Base-by-base conservation (phyloP, 1,284 basidiomycete genomes). In the Vanrija humicola region DNA sequence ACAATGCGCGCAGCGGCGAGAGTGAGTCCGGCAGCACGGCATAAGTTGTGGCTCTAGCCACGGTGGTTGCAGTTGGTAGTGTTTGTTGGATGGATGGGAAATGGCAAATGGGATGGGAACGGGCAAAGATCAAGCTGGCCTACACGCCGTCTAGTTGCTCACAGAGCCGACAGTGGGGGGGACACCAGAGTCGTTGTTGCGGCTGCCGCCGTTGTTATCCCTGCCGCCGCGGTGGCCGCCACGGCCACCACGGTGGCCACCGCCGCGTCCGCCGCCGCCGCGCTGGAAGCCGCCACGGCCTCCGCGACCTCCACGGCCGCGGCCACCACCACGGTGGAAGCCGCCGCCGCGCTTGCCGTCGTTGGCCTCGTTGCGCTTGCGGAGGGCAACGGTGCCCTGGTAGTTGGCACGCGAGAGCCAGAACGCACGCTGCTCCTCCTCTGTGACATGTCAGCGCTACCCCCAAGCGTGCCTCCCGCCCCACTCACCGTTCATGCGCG, bases 351-450 rank as follows among this genome's bases (percentile, higher is more conserved):
- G 38, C 14, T 61, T 49, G 18, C 64, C 56, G 43, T 62, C 64
- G 39, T 55, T 43, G 19, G 45, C 34, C 69, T 68, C 21, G 65
- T 87, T 80, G 54, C 88, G 85, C 43, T 80, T 77, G 67, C 86
- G 66, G 50, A 77, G 70, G 38, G 79, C 74, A 54, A 73, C 72
- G 46, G 73, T 72, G 14, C 77, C 81, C 54, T 80, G 77, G 73
- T 77, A 82, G 62, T 79, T 82, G 64, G 84, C 83, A 19, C 86
- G 84, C 10, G 85, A 82, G 64, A 91, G 87, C 66, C 86, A 86
- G 73, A 89, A 87, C 64, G 86, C 86, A 51, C 92, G 81, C 44
- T 89, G 86, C 44, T 82, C 83, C 81, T 90, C 74, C 53, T 72
- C 76, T 70, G 64, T 47, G 28, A 29, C 3, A n/a, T 46, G 43